These are phyloP conservation scores for Curvularia hawaiiensis DNA, from an alignment of 2,329 filamentous ascomycete species.

Conservation along the genomic window DNA sequence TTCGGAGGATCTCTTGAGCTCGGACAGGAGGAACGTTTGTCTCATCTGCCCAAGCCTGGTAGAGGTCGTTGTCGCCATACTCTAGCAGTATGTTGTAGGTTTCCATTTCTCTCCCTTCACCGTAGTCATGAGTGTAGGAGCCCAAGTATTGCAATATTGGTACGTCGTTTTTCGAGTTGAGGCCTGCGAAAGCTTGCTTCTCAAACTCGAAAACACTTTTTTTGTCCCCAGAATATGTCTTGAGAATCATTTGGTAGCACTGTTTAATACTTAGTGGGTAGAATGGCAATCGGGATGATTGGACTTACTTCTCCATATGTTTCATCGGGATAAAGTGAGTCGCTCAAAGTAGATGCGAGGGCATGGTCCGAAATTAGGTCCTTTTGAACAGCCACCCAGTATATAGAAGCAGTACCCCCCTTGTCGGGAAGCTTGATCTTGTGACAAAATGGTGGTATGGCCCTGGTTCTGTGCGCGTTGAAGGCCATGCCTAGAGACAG, in stretches of 20 bases:
- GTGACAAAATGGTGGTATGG: background rate
- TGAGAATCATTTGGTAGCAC: conserved; percentile 40
- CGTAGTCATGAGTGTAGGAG: conserved; percentile 24
- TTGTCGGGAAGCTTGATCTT: background rate
- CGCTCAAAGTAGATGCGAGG: background rate
- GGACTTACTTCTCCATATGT: background rate
- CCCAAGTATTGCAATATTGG: conserved; percentile 41
- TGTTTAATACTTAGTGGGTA: background rate
- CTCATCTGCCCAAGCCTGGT: conserved; percentile 32
- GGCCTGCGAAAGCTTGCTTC: conserved; percentile 33
- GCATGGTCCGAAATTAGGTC: background rate
- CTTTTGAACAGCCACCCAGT: background rate
- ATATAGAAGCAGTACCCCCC: background rate
- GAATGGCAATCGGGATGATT: too few species aligned
- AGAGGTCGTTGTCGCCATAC: conserved; percentile 44
- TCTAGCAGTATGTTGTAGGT: conserved; percentile 44
- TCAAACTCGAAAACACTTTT: conserved; percentile 34
- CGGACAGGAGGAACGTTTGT: conserved; percentile 32
- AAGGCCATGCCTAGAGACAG: background rate
- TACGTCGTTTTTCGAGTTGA: conserved; percentile 21
- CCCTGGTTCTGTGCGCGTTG: background rate
- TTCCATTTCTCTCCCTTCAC: background rate
- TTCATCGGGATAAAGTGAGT: background rate
- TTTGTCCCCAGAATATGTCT: conserved; percentile 28
- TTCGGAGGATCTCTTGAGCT: conserved; percentile 32